These are phyloP conservation scores for Carex parvula DNA, from an alignment of 176 grass and related monocot species.

Conservation along the genomic window DNA sequence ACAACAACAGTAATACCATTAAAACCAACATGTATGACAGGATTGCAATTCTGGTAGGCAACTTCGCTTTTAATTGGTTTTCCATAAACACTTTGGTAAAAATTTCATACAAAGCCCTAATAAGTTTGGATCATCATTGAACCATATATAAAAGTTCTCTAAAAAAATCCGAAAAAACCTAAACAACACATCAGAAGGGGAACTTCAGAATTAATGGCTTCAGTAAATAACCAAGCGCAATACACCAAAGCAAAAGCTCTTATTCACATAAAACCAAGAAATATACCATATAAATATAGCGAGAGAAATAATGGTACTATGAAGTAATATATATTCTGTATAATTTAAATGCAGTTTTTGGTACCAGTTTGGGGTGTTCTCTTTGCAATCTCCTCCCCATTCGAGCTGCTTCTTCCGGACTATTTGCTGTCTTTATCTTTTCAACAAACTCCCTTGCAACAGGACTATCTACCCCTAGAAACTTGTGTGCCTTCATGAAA, in stretches of 20 bases:
- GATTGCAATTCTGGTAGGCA: background rate
- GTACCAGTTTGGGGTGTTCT: conserved; percentile 71
- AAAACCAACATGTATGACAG: background rate
- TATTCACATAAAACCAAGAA: background rate
- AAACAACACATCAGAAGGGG: background rate
- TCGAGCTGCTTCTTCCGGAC: conserved; percentile 91
- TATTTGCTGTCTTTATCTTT: conserved; percentile 77
- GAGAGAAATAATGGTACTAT: background rate
- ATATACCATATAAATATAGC: background rate
- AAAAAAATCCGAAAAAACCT: background rate
- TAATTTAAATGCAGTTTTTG: background rate
- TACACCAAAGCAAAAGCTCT: background rate
- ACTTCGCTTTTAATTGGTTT: background rate
- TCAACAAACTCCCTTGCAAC: conserved; percentile 50
- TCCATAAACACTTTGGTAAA: background rate
- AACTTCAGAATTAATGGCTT: background rate
- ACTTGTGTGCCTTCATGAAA: conserved; percentile 74
- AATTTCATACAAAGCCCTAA: background rate
- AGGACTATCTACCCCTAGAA: conserved; percentile 54
- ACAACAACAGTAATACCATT: background rate
- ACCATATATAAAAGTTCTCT: background rate
- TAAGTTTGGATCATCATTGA: conserved; percentile 1
- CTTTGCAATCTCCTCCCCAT: conserved; percentile 83
- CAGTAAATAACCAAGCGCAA: background rate
- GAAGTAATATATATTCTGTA: background rate